Base-by-base conservation (phyloP, 106 monocot species). In the Phalaenopsis equestris region DNA sequence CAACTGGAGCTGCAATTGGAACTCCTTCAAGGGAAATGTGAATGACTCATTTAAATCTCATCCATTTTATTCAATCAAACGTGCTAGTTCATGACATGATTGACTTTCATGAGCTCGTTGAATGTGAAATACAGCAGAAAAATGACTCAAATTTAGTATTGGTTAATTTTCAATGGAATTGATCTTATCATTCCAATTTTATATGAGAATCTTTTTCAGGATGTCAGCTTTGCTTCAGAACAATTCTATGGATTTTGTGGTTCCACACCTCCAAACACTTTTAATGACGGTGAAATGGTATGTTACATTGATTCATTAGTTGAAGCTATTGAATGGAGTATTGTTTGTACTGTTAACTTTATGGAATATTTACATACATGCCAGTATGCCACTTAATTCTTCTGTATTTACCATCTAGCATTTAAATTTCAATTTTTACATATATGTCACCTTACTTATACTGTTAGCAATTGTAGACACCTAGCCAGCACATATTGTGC, bases 401-500 rank as follows among this genome's bases (percentile, higher is more conserved):
- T n/a, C n/a, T n/a, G n/a, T n/a, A n/a, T n/a, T n/a, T n/a, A n/a
- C n/a, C n/a, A n/a, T n/a, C n/a, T n/a, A n/a, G n/a, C n/a, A n/a
- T n/a, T n/a, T n/a, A n/a, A n/a, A n/a, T n/a, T n/a, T n/a, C n/a
- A n/a, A n/a, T n/a, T n/a, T n/a, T n/a, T n/a, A n/a, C n/a, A n/a
- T n/a, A n/a, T n/a, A n/a, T n/a, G n/a, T n/a, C n/a, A n/a, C n/a
- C n/a, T n/a, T n/a, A n/a, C n/a, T n/a, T n/a, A n/a, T n/a, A n/a
- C 77, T 76, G 47, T 48, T 75, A 78, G 65, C 56, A 95, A 93
- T 81, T 83, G 82, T 68, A 90, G 95, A 84, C 90, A 99, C 74
- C 83, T 99, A 49, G 99, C 99, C 38, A 93, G 93, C 83, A 99
- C 99, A 3, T 99, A 99, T 73, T 91, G 85, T 86, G 99, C 92